Conservation (phyloP, 306 rosid species). For the Geum urbanum region DNA sequence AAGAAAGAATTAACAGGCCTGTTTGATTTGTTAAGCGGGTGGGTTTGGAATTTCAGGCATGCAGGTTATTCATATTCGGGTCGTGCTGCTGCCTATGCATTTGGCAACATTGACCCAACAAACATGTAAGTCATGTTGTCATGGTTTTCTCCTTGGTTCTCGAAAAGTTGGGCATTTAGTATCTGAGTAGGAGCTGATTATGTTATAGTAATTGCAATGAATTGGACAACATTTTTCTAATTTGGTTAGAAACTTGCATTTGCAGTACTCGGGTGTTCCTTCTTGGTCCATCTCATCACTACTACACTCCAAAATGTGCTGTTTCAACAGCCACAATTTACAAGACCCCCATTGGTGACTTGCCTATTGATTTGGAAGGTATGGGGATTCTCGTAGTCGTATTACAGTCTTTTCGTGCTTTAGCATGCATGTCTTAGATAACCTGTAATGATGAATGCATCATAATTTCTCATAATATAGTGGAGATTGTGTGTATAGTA, state of each 20-base stretch:
- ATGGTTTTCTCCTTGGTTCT: background rate
- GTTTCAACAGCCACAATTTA: conserved; percentile 82
- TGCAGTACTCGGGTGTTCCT: conserved; percentile 83
- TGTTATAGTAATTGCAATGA: background rate
- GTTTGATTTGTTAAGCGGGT: background rate
- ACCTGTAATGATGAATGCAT: background rate
- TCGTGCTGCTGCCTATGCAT: conserved; percentile 93
- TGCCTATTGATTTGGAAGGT: conserved; percentile 98
- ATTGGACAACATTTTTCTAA: conserved; percentile 15
- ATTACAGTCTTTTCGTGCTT: background rate
- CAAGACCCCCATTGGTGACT: conserved; percentile 91
- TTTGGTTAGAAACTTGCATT: conserved; percentile 14
- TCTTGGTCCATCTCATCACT: conserved; percentile 97
- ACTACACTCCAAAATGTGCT: conserved; percentile 87
- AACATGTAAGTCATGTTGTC: conserved; percentile 54
- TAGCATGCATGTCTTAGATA: background rate
- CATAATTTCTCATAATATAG: background rate
- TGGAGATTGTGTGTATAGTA: background rate
- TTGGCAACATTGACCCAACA: conserved; percentile 92
- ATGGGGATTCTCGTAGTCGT: conserved; percentile 1
- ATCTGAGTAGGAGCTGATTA: background rate
- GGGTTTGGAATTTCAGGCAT: conserved; percentile 56
- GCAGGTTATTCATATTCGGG: conserved; percentile 98
- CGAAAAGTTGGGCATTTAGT: no score
- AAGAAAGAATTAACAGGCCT: background rate